Conservation (phyloP, 148 eudicot species). For the Amaranthus cruentus region DNA sequence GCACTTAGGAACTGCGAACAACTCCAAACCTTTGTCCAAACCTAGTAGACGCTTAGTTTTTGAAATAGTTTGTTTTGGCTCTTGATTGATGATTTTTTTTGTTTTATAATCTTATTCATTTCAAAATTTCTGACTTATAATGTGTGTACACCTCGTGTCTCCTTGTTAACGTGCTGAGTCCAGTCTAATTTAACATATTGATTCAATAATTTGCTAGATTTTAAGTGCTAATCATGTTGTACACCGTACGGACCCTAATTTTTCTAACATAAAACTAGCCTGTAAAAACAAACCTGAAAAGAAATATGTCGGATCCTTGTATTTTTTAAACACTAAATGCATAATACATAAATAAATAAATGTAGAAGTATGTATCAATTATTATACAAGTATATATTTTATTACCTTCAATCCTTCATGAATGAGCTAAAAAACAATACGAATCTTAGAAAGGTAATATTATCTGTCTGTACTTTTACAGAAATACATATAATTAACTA, state of each 20-base stretch:
- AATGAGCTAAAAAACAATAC: not conserved
- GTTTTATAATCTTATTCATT: no score
- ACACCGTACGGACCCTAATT: slow-evolving; percentile 19
- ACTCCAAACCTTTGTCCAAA: no score
- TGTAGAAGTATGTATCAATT: not conserved
- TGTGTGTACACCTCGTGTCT: no score
- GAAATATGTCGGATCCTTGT: slow-evolving; percentile 15
- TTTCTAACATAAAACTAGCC: slow-evolving; percentile 10
- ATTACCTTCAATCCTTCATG: not conserved
- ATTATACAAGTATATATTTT: not conserved
- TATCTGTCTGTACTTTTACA: slow-evolving; percentile 20
- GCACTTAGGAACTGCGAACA: no score
- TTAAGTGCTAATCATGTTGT: slow-evolving; percentile 25
- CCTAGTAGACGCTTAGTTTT: no score
- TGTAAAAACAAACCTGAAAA: slow-evolving; percentile 2
- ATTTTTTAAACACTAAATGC: not conserved
- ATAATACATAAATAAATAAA: no score
- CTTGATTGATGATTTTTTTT: no score
- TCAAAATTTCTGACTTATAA: no score
- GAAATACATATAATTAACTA: not conserved
- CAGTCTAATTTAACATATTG: no score
- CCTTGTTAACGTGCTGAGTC: no score
- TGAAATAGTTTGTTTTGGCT: no score
- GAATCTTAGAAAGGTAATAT: slow-evolving; percentile 6
- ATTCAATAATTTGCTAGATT: slow-evolving; percentile 2